phyloP scores from a whole-genome alignment of 2,329 filamentous ascomycete species.

The Sporothrix brunneoviolacea region DNA sequence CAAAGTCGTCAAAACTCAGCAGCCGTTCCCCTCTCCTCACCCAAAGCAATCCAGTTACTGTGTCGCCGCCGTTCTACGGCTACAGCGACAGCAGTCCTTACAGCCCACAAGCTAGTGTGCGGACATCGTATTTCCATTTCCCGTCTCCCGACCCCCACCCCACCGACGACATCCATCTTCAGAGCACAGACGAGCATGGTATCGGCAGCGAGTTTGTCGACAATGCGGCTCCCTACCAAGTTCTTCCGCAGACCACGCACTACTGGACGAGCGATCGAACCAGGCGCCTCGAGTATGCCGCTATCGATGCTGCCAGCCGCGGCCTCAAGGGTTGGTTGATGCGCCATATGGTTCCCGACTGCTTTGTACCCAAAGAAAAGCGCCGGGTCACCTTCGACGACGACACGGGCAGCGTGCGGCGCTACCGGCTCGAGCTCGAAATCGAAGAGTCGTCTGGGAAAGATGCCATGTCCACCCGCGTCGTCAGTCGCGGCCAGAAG shows the following conservation, averaged over 20 bases:
- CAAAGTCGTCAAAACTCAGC: constrained; percentile 18
- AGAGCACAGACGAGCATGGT: background rate
- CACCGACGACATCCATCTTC: background rate
- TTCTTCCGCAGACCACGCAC: constrained; percentile 53
- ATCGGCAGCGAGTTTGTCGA: constrained; percentile 13
- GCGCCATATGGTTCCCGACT: constrained; percentile 52
- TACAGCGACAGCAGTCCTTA: constrained; percentile 11
- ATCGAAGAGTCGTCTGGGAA: constrained; percentile 31
- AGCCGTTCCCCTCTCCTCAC: constrained; percentile 23
- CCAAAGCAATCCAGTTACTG: constrained; percentile 22
- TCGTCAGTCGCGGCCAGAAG: background rate
- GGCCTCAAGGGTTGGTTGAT: constrained; percentile 56
- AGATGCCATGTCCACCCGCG: background rate
- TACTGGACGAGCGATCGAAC: constrained; percentile 63
- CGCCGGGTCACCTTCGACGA: constrained; percentile 52
- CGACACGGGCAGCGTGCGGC: constrained; percentile 55
- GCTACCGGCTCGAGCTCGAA: constrained; percentile 55
- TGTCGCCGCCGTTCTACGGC: constrained; percentile 11
- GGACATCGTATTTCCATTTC: constrained; percentile 38
- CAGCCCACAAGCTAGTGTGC: constrained; percentile 20
- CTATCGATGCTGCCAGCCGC: constrained; percentile 55
- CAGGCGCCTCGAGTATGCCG: constrained; percentile 57
- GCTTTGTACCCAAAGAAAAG: constrained; percentile 46
- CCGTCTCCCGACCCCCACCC: constrained; percentile 28
- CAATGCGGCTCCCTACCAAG: constrained; percentile 27